Evolutionary conservation across 2,329 filamentous ascomycete genomes (phyloP).

Genomic region (Helotiales sp.): DNA sequence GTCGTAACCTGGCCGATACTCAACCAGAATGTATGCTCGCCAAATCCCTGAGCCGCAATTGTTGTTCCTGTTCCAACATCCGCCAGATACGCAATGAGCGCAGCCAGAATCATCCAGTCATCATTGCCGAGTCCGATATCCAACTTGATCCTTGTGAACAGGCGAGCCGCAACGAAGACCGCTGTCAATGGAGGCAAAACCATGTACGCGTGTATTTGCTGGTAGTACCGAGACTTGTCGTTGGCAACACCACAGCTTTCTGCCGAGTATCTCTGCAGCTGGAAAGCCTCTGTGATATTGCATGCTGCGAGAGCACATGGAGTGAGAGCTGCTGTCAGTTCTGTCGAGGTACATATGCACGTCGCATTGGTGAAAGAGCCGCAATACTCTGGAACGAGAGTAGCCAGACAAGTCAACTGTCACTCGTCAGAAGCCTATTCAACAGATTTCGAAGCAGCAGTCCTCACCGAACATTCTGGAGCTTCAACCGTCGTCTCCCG

Average conservation of each 20-base stretch:
- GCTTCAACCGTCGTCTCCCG: not conserved
- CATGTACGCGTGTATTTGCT: slow-evolving; percentile 1
- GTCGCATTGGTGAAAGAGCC: slow-evolving; percentile 36
- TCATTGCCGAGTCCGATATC: slow-evolving; percentile 10
- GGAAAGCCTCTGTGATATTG: slow-evolving; percentile 39
- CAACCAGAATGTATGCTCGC: slow-evolving; percentile 15
- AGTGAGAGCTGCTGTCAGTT: slow-evolving; percentile 34
- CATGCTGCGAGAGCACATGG: slow-evolving; percentile 37
- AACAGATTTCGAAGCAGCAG: not conserved
- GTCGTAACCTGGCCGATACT: not conserved
- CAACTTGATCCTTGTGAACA: slow-evolving; percentile 6
- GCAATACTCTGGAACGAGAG: slow-evolving; percentile 10
- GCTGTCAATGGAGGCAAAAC: slow-evolving; percentile 4
- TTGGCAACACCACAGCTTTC: slow-evolving; percentile 38
- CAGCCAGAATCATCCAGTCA: slow-evolving; percentile 17
- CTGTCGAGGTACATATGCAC: slow-evolving; percentile 40
- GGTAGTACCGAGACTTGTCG: slow-evolving; percentile 5
- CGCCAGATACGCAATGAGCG: not conserved
- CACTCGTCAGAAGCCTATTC: not conserved
- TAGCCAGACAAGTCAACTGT: not conserved
- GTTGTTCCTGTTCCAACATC: slow-evolving; percentile 1
- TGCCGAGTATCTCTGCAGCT: slow-evolving; percentile 43
- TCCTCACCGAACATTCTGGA: not conserved
- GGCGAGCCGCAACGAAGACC: slow-evolving; percentile 7
- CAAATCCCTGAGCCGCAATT: slow-evolving; percentile 10